These are phyloP conservation scores for Periconia digitata DNA, from an alignment of 2,329 filamentous ascomycete species.

Conservation along the genomic window DNA sequence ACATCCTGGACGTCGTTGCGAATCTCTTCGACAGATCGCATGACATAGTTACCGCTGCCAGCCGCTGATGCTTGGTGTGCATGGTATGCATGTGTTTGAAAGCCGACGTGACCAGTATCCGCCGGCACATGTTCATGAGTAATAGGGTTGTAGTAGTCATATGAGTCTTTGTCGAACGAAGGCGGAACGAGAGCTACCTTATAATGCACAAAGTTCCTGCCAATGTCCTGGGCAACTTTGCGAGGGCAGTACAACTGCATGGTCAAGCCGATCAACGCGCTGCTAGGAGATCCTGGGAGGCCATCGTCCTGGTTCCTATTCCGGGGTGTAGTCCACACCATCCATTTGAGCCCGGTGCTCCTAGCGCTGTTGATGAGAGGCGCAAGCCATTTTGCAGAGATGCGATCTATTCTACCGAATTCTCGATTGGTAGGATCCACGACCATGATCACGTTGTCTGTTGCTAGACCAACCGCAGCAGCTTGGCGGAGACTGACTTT, in stretches of 20 bases:
- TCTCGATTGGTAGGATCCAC: conserved; percentile 70
- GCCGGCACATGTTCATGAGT: too few species aligned
- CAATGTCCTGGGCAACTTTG: conserved; percentile 66
- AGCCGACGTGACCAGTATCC: too few species aligned
- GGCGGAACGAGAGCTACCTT: conserved; percentile 68
- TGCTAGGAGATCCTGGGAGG: conserved; percentile 20
- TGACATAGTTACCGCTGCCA: conserved; percentile 30
- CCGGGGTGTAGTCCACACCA: conserved; percentile 70
- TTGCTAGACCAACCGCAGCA: conserved; percentile 52
- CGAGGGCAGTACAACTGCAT: conserved; percentile 79
- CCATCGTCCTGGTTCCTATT: conserved; percentile 57
- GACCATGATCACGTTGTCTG: conserved; percentile 71
- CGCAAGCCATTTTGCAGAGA: conserved; percentile 67
- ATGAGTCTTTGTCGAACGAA: conserved; percentile 63
- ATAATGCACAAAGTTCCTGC: conserved; percentile 65
- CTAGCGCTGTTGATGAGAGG: conserved; percentile 69
- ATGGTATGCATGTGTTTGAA: too few species aligned
- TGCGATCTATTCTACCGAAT: conserved; percentile 75
- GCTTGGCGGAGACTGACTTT: conserved; percentile 69
- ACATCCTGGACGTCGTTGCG: conserved; percentile 81
- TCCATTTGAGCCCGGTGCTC: conserved; percentile 66
- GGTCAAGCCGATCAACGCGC: conserved; percentile 55
- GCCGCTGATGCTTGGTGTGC: not conserved
- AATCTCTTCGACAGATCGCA: conserved; percentile 80
- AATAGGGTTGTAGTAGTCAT: conserved; percentile 76